These are phyloP conservation scores for Calonectria fujianensis DNA, from an alignment of 2,329 filamentous ascomycete genomes.

Conservation along the genomic window DNA sequence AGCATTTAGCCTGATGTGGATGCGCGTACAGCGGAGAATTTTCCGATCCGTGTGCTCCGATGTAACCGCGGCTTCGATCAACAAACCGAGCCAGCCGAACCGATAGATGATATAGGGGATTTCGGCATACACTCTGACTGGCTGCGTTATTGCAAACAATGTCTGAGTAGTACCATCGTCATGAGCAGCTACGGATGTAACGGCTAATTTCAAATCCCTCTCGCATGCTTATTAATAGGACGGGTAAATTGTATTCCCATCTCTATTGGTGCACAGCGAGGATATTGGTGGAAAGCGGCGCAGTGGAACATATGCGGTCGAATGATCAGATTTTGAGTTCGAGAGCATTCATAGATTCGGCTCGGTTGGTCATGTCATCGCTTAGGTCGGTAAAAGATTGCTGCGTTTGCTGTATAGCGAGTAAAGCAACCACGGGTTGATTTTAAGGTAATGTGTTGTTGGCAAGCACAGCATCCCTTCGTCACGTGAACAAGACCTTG, in stretches of 20 bases:
- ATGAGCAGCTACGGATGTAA: not conserved
- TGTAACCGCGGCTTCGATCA: not conserved
- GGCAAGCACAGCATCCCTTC: not conserved
- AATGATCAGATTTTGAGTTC: not conserved
- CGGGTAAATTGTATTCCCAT: not conserved
- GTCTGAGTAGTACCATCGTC: not conserved
- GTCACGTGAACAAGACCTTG: not conserved
- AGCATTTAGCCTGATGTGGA: slow-evolving; percentile 8
- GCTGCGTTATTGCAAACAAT: not conserved
- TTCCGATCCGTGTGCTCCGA: not conserved
- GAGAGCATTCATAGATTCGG: not conserved
- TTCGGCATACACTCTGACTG: not conserved
- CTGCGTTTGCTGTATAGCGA: not conserved
- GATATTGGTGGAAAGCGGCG: not conserved
- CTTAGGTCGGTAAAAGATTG: not conserved
- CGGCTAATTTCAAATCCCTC: not conserved
- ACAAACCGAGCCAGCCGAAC: not conserved
- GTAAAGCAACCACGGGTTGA: not conserved
- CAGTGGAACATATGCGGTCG: not conserved
- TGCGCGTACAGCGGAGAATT: not conserved
- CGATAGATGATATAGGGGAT: not conserved
- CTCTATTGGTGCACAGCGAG: not conserved
- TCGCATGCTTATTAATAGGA: not conserved
- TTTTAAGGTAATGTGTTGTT: not conserved
- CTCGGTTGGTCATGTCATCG: not conserved